Conservation (phyloP, 495 filamentous ascomycete species). For the Pyrenula massariospora region DNA sequence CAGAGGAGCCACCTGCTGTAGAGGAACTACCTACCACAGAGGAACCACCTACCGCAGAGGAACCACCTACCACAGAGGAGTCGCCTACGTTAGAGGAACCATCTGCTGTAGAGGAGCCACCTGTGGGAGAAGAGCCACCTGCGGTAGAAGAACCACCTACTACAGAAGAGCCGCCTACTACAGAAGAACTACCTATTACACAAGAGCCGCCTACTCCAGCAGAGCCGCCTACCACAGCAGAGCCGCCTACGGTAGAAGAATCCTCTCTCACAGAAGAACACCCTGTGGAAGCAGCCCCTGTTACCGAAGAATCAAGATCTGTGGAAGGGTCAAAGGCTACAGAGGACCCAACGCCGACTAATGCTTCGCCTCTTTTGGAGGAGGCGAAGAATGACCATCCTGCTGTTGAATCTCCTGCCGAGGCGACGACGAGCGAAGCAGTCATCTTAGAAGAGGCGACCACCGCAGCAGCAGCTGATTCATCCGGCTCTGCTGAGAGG, state of each 20-base stretch:
- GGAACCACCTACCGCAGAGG: not conserved
- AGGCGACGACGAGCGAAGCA: conserved; percentile 1
- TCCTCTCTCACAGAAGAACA: not conserved
- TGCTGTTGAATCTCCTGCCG: not conserved
- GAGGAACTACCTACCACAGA: conserved; percentile 1
- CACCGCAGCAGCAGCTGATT: conserved; percentile 3
- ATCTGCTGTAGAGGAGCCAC: conserved; percentile 1
- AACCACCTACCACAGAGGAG: not conserved
- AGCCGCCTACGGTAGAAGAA: not conserved
- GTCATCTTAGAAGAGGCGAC: conserved; percentile 4
- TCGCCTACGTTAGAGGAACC: not conserved
- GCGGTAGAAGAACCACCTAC: not conserved
- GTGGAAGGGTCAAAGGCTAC: too few species aligned
- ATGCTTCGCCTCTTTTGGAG: not conserved
- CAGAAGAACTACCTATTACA: not conserved
- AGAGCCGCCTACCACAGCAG: conserved; percentile 1
- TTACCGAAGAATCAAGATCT: not conserved
- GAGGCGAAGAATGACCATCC: not conserved
- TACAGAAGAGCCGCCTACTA: conserved; percentile 1
- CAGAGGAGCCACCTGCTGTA: conserved; percentile 1
- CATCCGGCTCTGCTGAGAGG: conserved; percentile 14
- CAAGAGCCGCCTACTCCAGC: not conserved
- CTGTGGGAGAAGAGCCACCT: not conserved
- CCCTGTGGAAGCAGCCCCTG: not conserved
- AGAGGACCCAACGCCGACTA: not conserved